These are phyloP conservation scores for Wallacemonas collosoma DNA, from an alignment of 208 protist genomes.

Conservation along the genomic window DNA sequence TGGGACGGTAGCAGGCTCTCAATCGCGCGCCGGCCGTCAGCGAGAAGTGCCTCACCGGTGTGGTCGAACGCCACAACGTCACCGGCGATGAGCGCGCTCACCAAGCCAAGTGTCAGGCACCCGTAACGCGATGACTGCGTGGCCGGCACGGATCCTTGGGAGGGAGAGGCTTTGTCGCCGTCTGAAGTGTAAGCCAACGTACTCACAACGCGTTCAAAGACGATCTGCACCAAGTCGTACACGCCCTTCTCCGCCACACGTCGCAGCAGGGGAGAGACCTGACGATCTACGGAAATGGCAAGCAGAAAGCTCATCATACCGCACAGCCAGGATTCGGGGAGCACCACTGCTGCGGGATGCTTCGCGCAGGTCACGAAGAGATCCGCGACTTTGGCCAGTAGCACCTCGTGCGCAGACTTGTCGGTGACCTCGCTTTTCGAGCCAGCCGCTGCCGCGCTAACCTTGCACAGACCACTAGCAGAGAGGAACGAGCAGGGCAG, in stretches of 20 bases:
- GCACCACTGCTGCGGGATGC: conserved; percentile 34
- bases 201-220: conserved; percentile 48
- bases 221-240: conserved; percentile 48
- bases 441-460: conserved; percentile 51
- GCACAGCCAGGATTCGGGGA: conserved; percentile 45
- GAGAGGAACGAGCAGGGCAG: conserved; percentile 67
- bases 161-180: no score
- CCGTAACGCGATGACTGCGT: neutral
- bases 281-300: conserved; percentile 34
- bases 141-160: no score
- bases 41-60: conserved; percentile 27
- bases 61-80: conserved; percentile 38
- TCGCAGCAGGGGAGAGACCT: conserved; percentile 45
- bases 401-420: conserved; percentile 60
- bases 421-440: conserved; percentile 48
- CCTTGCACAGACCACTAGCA: conserved; percentile 38
- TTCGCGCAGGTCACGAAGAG: conserved; percentile 51
- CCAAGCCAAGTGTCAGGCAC: conserved; percentile 20
- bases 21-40: conserved; percentile 4
- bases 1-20: neutral
- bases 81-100: conserved; percentile 53
- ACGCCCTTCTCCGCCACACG: conserved; percentile 56
- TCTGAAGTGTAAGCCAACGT: neutral
- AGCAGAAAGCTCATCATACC: conserved; percentile 37
- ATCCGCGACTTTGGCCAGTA: conserved; percentile 48